Conservation (phyloP, 805 yeast species). For the Pichia eremophila region DNA sequence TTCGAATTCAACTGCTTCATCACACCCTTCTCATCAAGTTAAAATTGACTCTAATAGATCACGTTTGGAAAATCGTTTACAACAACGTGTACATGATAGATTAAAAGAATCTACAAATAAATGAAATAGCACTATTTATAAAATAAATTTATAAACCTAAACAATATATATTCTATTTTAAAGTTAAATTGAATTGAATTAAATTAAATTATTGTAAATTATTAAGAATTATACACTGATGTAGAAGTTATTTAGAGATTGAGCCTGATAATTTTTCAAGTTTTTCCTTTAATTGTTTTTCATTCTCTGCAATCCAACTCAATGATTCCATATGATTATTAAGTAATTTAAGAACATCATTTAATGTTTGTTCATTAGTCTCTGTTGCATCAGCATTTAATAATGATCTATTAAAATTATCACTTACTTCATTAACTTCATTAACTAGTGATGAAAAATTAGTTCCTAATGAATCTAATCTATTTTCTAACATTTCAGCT, state of each 20-base stretch:
- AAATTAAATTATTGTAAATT: not conserved
- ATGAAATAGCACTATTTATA: not conserved
- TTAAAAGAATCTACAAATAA: constrained; percentile 15
- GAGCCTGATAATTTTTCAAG: constrained; percentile 33
- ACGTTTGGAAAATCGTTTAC: constrained; percentile 39
- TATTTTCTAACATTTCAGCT: constrained; percentile 78
- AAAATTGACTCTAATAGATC: constrained; percentile 31
- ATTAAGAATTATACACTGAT: too few species aligned
- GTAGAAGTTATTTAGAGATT: not conserved
- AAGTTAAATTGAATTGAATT: too few species aligned
- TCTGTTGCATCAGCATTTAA: constrained; percentile 19
- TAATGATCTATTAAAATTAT: constrained; percentile 61
- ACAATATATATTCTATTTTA: too few species aligned
- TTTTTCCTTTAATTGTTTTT: constrained; percentile 58
- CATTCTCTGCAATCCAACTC: constrained; percentile 74
- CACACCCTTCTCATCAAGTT: not conserved
- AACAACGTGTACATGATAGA: constrained; percentile 31
- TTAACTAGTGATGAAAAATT: constrained; percentile 67
- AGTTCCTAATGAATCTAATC: constrained; percentile 65
- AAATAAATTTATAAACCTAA: too few species aligned
- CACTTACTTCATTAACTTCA: constrained; percentile 78
- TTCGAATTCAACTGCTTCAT: not conserved
- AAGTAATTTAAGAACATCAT: constrained; percentile 69
- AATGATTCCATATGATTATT: constrained; percentile 86
- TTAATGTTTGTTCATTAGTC: constrained; percentile 32